A percentile compares a stretch with the other conserved stretches of the same genome.
Evolutionary conservation across 75 land plant species (phyloP).

Genomic region (Larix kaempferi): DNA sequence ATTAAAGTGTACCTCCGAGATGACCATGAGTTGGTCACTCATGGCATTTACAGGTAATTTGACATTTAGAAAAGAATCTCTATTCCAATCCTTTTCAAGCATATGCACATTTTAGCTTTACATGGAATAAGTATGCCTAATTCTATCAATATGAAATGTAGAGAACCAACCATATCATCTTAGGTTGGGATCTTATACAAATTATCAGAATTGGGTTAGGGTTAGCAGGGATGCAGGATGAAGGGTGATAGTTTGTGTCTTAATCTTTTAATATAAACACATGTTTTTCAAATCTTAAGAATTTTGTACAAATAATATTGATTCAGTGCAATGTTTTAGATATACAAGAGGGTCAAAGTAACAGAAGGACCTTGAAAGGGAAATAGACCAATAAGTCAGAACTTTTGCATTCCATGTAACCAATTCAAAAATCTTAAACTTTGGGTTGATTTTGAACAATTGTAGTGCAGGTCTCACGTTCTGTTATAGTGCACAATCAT

Average conservation of each 20-base stretch:
- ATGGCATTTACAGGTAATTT: slow-evolving; percentile 76
- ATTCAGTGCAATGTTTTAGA: neutral
- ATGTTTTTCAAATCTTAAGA: neutral
- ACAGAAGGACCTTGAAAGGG: too few species aligned
- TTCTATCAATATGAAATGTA: neutral
- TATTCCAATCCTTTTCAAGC: neutral
- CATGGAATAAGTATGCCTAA: neutral
- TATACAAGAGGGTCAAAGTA: neutral
- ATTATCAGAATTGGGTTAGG: neutral
- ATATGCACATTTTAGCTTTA: neutral
- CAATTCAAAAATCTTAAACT: too few species aligned
- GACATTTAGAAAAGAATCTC: neutral
- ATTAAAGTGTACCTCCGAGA: slow-evolving; percentile 58
- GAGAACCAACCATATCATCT: neutral
- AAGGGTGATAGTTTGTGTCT: neutral
- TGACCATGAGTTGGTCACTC: slow-evolving; percentile 71
- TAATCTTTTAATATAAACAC: neutral
- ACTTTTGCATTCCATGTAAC: too few species aligned
- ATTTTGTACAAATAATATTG: neutral
- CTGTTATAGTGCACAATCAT: too few species aligned
- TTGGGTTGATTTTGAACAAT: too few species aligned
- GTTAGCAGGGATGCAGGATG: neutral
- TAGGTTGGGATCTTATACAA: neutral
- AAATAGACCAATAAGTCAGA: too few species aligned
- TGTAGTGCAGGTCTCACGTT: too few species aligned